Conservation (phyloP, 2,329 filamentous ascomycete genomes). For the Colletotrichum coccodes region DNA sequence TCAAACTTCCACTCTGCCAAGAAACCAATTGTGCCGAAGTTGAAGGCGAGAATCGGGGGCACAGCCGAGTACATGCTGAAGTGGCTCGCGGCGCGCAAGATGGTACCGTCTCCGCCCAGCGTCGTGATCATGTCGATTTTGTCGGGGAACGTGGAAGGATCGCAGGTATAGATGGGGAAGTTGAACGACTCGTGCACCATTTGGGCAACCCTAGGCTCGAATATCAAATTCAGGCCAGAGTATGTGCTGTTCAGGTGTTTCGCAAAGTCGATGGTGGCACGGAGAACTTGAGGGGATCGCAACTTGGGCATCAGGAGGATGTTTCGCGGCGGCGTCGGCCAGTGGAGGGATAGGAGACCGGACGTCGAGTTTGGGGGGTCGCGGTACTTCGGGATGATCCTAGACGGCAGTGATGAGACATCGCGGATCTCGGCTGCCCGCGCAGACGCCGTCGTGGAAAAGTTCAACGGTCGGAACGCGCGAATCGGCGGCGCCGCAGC, state of each 20-base stretch:
- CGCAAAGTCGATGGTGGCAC: slow-evolving; percentile 65
- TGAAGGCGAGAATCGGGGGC: slow-evolving; percentile 92
- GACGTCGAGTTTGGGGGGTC: slow-evolving; percentile 63
- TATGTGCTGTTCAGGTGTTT: slow-evolving; percentile 85
- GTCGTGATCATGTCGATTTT: slow-evolving; percentile 93
- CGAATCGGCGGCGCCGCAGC: background rate
- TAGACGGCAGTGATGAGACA: slow-evolving; percentile 59
- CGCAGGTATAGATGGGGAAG: slow-evolving; percentile 76
- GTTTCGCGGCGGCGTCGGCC: slow-evolving; percentile 64
- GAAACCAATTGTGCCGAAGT: slow-evolving; percentile 96
- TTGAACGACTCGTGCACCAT: slow-evolving; percentile 76
- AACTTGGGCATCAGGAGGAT: slow-evolving; percentile 69
- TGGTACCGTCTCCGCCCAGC: slow-evolving; percentile 92
- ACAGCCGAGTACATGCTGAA: slow-evolving; percentile 82
- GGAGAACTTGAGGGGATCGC: slow-evolving; percentile 62
- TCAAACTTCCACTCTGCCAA: slow-evolving; percentile 96
- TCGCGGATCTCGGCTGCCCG: slow-evolving; percentile 61
- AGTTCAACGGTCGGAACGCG: slow-evolving; percentile 5
- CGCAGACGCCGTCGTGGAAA: slow-evolving; percentile 19
- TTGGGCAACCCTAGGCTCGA: slow-evolving; percentile 80
- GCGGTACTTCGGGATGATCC: slow-evolving; percentile 72
- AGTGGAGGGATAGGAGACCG: slow-evolving; percentile 62
- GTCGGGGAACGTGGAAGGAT: slow-evolving; percentile 68
- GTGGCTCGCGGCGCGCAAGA: slow-evolving; percentile 81
- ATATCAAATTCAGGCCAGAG: slow-evolving; percentile 81